Base-by-base conservation (phyloP, 345 rosid species). In the Murraya koenigii region DNA sequence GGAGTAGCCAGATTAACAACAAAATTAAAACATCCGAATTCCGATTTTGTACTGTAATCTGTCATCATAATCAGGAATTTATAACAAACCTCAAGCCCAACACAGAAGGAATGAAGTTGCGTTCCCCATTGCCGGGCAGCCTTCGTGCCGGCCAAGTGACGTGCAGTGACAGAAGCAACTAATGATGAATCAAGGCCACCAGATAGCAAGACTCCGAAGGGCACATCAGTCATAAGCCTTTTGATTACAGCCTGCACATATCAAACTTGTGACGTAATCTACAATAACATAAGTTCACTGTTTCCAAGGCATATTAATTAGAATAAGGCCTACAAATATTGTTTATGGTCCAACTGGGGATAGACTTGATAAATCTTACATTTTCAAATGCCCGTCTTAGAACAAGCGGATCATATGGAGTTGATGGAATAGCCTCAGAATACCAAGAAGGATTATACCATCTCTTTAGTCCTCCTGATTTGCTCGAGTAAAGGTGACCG, bases 401-500 rank as follows among this genome's bases (percentile, higher is more conserved):
- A n/a, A 78, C 90, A 32, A 93, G 90, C 25, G 95, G 95, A 65
- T 95, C 98, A 74, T 95, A 95, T 25, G 97, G 89, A 25, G 75
- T 76, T 0, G 91, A 90, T 77, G 98, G 97, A 81, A 92, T 78
- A 5, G 84, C 58, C 82, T 92, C 96, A 1, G 86, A 83, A 86
- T 81, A 91, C 98, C 99, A 93, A 10, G 90, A 88, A 69, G 99
- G 99, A 78, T 93, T 95, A 39, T 92, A 93, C 99, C 99, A 93
- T 69, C 88, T 87, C 78, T 78, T 90, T 13, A 91, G 77, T 78
- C 91, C 93, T 23, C 95, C 89, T 23, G 79, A 74, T 75, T 91
- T 93, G 92, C 98, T 95, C 7, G 99, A 92, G 89, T 91, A 92
- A 76, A 93, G 32, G 81, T 95, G 97, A 70, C 99, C 99, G 8